Percentiles rank a stretch among this genome's conserved stretches.
Conservation (phyloP, 441 rosid genomes). For the Adansonia rubrostipa region DNA sequence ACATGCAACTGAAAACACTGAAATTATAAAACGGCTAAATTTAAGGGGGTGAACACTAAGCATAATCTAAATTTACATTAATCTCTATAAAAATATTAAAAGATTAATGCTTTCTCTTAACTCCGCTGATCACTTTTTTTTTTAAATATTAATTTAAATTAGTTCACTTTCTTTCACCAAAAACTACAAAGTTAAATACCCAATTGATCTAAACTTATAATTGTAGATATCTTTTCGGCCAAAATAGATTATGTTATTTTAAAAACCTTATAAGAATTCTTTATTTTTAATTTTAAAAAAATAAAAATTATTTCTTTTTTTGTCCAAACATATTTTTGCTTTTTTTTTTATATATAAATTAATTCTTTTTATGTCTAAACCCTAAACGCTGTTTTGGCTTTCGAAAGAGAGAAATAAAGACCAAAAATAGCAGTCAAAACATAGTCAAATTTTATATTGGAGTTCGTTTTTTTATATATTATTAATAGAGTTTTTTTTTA, state of each 20-base stretch:
- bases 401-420: too few species aligned
- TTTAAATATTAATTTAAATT: background rate
- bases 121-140: background rate
- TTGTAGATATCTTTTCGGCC: too few species aligned
- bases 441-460: too few species aligned
- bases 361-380: too few species aligned
- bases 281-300: too few species aligned
- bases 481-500: too few species aligned
- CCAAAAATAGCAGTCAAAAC: too few species aligned
- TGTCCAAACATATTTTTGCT: background rate
- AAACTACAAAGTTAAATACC: slow-evolving; percentile 12
- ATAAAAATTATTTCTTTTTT: background rate
- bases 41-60: background rate
- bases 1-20: slow-evolving; percentile 6
- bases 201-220: background rate
- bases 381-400: background rate
- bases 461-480: too few species aligned
- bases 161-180: slow-evolving; percentile 20
- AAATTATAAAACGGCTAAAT: slow-evolving; percentile 10
- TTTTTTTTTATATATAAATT: too few species aligned
- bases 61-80: slow-evolving; percentile 4
- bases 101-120: slow-evolving; percentile 2
- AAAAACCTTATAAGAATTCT: too few species aligned
- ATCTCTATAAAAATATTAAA: background rate
- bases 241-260: background rate